Conservation (phyloP, 2,329 filamentous ascomycete species). For the Tricladium varicosporioides region DNA sequence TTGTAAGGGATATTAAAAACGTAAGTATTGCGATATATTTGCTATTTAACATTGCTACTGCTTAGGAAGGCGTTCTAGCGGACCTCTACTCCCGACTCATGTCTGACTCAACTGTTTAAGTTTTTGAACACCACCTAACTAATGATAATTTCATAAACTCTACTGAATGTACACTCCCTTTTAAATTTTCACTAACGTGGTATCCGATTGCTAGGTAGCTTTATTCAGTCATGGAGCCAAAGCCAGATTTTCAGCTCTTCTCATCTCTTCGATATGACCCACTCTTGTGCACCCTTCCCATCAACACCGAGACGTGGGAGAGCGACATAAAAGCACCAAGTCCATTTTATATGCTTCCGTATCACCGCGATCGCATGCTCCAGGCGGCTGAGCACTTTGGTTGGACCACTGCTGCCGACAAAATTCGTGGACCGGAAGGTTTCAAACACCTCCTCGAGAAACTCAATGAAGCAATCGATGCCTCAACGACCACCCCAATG, state of each 20-base stretch:
- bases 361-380: slow-evolving; percentile 77
- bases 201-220: too few species aligned
- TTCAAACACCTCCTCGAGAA: slow-evolving; percentile 42
- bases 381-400: slow-evolving; percentile 56
- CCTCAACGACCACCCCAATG: slow-evolving; percentile 36
- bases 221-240: neutral
- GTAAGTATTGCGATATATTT: too few species aligned
- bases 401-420: slow-evolving; percentile 47
- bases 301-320: slow-evolving; percentile 32
- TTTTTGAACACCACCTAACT: too few species aligned
- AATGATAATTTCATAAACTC: too few species aligned
- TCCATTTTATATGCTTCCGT: slow-evolving; percentile 75
- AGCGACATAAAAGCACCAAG: slow-evolving; percentile 49
- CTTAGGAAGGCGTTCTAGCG: too few species aligned
- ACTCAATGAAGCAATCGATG: slow-evolving; percentile 33
- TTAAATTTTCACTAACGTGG: too few species aligned
- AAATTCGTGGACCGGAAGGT: slow-evolving; percentile 46
- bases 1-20: too few species aligned
- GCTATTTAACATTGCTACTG: too few species aligned
- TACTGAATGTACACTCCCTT: too few species aligned
- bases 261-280: slow-evolving; percentile 73
- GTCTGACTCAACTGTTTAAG: too few species aligned
- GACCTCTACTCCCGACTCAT: too few species aligned
- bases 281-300: slow-evolving; percentile 41
- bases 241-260: slow-evolving; percentile 57